Percentiles rank a stretch among this genome's conserved stretches.
These are phyloP conservation scores for Cryptococcus hybrid DNA, from an alignment of 1,284 basidiomycete species.

Conservation along the genomic window DNA sequence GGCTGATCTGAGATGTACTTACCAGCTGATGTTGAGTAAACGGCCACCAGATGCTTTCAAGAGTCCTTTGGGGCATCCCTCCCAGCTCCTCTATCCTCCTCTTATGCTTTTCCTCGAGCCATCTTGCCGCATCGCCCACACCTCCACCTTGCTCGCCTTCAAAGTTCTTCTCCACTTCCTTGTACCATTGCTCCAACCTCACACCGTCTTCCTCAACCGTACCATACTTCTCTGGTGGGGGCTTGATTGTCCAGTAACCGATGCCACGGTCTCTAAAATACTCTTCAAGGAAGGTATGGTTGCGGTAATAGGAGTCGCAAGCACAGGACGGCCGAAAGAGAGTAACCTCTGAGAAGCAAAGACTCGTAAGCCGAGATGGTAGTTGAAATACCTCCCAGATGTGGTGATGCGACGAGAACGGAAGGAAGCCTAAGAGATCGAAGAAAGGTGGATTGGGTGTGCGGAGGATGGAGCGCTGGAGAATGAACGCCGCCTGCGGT, in stretches of 20 bases:
- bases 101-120: slow-evolving; percentile 65
- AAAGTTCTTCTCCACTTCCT: slow-evolving; percentile 34
- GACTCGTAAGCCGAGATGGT: slow-evolving; percentile 94
- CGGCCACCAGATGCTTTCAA: slow-evolving; percentile 91
- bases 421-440: slow-evolving; percentile 83
- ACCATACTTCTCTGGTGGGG: slow-evolving; percentile 51
- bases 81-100: slow-evolving; percentile 66
- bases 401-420: slow-evolving; percentile 81
- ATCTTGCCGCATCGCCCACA: slow-evolving; percentile 58
- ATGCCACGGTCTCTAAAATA: slow-evolving; percentile 69
- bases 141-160: slow-evolving; percentile 38
- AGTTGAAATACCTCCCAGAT: slow-evolving; percentile 91
- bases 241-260: slow-evolving; percentile 35
- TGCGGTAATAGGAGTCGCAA: slow-evolving; percentile 85
- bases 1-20: slow-evolving; percentile 4
- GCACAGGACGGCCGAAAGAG: slow-evolving; percentile 80
- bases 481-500: slow-evolving; percentile 96
- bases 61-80: slow-evolving; percentile 73
- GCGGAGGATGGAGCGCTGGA: slow-evolving; percentile 74
- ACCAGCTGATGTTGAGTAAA: slow-evolving; percentile 83
- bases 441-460: slow-evolving; percentile 81
- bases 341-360: slow-evolving; percentile 83
- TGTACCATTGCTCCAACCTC: slow-evolving; percentile 70
- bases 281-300: slow-evolving; percentile 73
- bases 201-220: slow-evolving; percentile 59